phyloP scores from a whole-genome alignment of 2,329 filamentous ascomycete species.

The Colletotrichum neosansevieriae region DNA sequence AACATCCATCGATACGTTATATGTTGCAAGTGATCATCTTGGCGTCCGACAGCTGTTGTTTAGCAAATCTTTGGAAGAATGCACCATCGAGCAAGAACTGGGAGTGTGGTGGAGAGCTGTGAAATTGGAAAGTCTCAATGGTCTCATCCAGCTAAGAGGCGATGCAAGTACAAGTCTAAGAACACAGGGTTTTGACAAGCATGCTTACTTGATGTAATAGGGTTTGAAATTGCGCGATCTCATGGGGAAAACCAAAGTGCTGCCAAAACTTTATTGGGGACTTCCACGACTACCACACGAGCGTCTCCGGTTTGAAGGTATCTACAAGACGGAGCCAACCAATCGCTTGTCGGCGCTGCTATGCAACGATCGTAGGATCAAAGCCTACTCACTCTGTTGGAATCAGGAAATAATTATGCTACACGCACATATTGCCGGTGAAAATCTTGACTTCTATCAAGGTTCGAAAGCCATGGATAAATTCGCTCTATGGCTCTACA shows the following conservation, averaged over 20 bases:
- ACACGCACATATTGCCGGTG: background rate
- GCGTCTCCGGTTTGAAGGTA: background rate
- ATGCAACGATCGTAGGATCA: slow-evolving; percentile 13
- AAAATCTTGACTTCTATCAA: slow-evolving; percentile 19
- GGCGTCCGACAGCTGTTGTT: slow-evolving; percentile 12
- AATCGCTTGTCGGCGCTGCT: background rate
- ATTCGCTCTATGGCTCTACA: slow-evolving; percentile 8
- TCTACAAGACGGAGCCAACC: background rate
- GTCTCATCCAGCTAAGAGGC: background rate
- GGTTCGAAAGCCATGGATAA: background rate
- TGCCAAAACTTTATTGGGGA: background rate
- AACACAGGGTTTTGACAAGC: background rate
- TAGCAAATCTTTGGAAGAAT: background rate
- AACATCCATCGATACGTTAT: slow-evolving; percentile 1
- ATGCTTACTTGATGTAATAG: background rate
- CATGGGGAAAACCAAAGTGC: background rate
- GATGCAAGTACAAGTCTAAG: slow-evolving; percentile 1
- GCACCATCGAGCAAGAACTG: background rate
- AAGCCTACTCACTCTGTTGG: slow-evolving; percentile 16
- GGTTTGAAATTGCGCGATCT: slow-evolving; percentile 15
- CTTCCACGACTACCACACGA: background rate
- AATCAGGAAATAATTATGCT: background rate
- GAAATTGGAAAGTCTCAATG: background rate
- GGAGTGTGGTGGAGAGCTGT: slow-evolving; percentile 14
- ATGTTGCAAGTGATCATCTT: slow-evolving; percentile 21